Percentiles rank a stretch among this genome's conserved stretches.
Evolutionary conservation across 495 filamentous ascomycete species (phyloP).

Genomic region (Platismatia glauca): DNA sequence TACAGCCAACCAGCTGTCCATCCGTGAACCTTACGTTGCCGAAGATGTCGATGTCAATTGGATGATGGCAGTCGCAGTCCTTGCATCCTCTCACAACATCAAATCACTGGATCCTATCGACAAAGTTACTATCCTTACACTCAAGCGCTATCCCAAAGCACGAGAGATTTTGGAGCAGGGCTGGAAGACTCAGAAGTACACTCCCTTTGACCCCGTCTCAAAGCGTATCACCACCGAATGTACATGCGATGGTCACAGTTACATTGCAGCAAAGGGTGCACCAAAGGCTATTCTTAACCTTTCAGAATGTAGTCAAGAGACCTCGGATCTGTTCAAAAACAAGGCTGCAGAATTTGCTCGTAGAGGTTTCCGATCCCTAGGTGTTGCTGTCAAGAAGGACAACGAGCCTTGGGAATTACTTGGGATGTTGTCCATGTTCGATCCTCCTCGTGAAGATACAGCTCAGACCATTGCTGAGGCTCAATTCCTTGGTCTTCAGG

Average conservation of each 20-base stretch:
- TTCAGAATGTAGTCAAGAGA: conserved; percentile 54
- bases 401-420: conserved; percentile 59
- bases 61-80: conserved; percentile 70
- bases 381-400: conserved; percentile 63
- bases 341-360: conserved; percentile 67
- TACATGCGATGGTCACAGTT: conserved; percentile 57
- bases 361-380: conserved; percentile 73
- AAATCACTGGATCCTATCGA: conserved; percentile 72
- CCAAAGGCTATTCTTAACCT: conserved; percentile 65
- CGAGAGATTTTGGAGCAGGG: conserved; percentile 59
- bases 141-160: conserved; percentile 65
- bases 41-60: conserved; percentile 70
- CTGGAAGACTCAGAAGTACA: conserved; percentile 69
- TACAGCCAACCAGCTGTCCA: conserved; percentile 66
- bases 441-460: conserved; percentile 68
- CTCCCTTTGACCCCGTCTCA: conserved; percentile 69
- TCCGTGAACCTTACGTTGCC: conserved; percentile 65
- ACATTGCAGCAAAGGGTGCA: conserved; percentile 63
- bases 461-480: conserved; percentile 70
- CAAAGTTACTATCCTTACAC: conserved; percentile 65
- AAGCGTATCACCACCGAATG: conserved; percentile 66
- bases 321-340: conserved; percentile 54
- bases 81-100: conserved; percentile 68
- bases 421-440: conserved; percentile 72
- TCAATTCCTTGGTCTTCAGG: conserved; percentile 64